phyloP scores from a whole-genome alignment of 768 basidiomycete species.

The Suillus spraguei region DNA sequence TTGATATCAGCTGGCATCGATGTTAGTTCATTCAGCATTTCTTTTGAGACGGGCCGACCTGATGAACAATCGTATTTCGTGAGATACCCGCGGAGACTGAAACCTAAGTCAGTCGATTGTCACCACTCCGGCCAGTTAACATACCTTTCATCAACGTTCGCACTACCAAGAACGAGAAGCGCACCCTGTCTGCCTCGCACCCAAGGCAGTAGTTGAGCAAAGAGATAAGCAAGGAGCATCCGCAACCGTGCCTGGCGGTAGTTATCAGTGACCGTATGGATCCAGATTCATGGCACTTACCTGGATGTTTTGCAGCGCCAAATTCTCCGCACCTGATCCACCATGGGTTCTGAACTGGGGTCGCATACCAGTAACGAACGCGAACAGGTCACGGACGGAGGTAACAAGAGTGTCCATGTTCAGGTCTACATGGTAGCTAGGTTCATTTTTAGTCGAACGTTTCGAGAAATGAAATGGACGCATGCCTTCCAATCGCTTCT shows the following conservation, averaged over 20 bases:
- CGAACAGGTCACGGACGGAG: constrained; percentile 81
- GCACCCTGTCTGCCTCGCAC: constrained; percentile 83
- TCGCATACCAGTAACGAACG: constrained; percentile 72
- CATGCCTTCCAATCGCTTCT: constrained; percentile 86
- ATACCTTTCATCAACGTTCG: constrained; percentile 97
- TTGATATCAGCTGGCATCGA: constrained; percentile 82
- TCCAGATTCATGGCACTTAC: constrained; percentile 34
- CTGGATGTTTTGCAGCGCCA: constrained; percentile 98
- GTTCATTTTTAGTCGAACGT: constrained; percentile 4
- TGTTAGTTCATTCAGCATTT: constrained; percentile 16
- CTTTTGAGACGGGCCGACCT: constrained; percentile 41
- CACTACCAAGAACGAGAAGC: constrained; percentile 93
- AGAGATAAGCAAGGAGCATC: constrained; percentile 95
- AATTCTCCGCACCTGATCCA: constrained; percentile 84
- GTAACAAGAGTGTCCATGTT: constrained; percentile 95
- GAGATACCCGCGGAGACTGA: constrained; percentile 89
- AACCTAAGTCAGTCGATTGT: not conserved
- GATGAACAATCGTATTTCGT: constrained; percentile 99
- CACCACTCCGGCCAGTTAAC: constrained; percentile 7
- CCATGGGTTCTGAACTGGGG: constrained; percentile 87
- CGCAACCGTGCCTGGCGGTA: constrained; percentile 74
- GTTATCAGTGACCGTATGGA: constrained; percentile 4
- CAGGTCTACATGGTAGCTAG: constrained; percentile 89
- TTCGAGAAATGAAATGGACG: not conserved
- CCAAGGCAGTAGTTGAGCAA: constrained; percentile 94